Evolutionary conservation across 176 grass and related monocot species (phyloP), one percentile per base, ranked within the genome.

Genomic region (Dendrocalamus sinicus): DNA sequence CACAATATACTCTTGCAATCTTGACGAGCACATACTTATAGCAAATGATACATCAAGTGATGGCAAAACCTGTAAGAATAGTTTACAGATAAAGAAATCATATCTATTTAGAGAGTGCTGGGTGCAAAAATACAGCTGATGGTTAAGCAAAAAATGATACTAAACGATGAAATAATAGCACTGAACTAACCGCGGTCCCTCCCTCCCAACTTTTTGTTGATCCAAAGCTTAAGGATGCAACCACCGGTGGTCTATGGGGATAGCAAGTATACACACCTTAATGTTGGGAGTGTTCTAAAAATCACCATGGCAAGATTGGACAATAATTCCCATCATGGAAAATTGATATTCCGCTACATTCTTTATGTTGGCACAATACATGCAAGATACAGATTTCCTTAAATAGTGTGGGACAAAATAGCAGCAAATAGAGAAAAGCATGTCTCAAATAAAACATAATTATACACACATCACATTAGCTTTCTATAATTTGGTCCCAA

Each of bases 1-100:
- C 55, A 99, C 92, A 51, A 99, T 83, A 81, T 92, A 94, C 77
- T 99, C 96, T 84, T 90, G 80, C 67, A 99, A 91, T 86, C 89
- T 94, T 76, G 88, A 99, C 62, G 91, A 81, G 23, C 90, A 99
- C 80, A 77, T 93, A 78, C 75, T 94, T 62, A 99, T 79, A 67
- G 86, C 32, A 86, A 96, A 96, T 53, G 93, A 99, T 46, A 94
- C 73, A 76, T 99, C 92, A 75, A 99, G 75, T 47, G 96, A 95
- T 70, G 92, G 92, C 78, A 92, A 84, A 48, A 96, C 85, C 96
- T 99, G 88, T 11, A 75, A 80, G 32, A 75, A 90, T 39, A 30
- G 73, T 59, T 80, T 28, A 63, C 24, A 75, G 17, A 48, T 20
- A 50, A 76, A 16, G 26, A 44, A 81, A 86, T 32, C 52, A 54